These are phyloP conservation scores for Acorus calamus DNA, from an alignment of 106 monocot genomes.

Conservation along the genomic window DNA sequence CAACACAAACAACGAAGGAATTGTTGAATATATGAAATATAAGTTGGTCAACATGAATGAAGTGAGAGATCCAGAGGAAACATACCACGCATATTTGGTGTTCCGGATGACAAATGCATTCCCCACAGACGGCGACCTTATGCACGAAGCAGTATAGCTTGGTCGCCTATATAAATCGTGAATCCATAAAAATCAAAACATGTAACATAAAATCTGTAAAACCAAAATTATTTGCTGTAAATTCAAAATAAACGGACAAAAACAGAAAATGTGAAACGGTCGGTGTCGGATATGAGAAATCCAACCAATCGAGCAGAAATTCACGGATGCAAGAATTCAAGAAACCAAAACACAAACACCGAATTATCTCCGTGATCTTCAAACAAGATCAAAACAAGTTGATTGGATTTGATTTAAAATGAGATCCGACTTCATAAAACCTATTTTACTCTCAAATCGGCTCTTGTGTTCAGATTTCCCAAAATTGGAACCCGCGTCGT, in stretches of 20 bases:
- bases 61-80: neutral
- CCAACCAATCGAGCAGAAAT: too few relatives aligned
- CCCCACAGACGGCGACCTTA: conserved; percentile 89
- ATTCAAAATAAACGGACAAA: neutral
- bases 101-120: conserved; percentile 86
- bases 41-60: neutral
- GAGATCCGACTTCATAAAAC: too few relatives aligned
- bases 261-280: too few relatives aligned
- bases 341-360: too few relatives aligned
- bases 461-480: neutral
- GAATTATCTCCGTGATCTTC: too few relatives aligned
- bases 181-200: conserved; percentile 7
- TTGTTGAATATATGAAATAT: too few relatives aligned
- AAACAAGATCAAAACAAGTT: too few relatives aligned
- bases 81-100: conserved; percentile 88
- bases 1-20: too few relatives aligned
- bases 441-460: too few relatives aligned
- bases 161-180: conserved; percentile 47
- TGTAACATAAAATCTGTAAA: neutral
- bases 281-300: too few relatives aligned
- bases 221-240: neutral
- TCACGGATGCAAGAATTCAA: too few relatives aligned
- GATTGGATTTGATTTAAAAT: too few relatives aligned
- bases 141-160: conserved; percentile 97
- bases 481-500: neutral